These are phyloP conservation scores for Neckera pumila DNA, from an alignment of 225 moss, liverwort and hornwort genomes.

Conservation along the genomic window DNA sequence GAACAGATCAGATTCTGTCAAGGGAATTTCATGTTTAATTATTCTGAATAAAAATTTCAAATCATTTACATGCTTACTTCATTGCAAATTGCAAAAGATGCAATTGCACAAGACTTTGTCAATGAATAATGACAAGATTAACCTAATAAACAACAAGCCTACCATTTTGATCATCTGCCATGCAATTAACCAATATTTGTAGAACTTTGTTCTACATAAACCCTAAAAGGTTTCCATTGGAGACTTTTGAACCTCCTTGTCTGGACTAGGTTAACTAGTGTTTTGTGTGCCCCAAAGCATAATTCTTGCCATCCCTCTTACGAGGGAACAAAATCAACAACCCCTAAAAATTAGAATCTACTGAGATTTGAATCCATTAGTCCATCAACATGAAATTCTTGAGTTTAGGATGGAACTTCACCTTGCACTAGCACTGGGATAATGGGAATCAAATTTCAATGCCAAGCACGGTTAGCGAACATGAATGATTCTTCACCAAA, in stretches of 20 bases:
- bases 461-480: background rate
- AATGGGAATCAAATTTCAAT: no score
- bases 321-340: no score
- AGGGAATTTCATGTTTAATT: background rate
- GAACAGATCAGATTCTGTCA: accelerated
- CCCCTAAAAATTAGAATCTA: background rate
- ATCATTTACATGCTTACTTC: background rate
- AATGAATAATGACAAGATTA: background rate
- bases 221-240: background rate
- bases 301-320: background rate
- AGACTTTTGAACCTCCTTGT: background rate
- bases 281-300: background rate
- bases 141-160: background rate
- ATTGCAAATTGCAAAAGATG: no score
- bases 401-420: background rate
- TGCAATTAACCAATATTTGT: background rate
- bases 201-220: background rate
- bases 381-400: background rate
- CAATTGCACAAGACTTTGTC: background rate
- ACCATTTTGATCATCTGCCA: background rate
- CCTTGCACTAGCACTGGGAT: background rate
- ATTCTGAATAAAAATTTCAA: background rate
- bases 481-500: background rate
- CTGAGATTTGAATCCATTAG: no score
- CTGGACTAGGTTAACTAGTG: background rate